These are phyloP conservation scores for Alternaria brassicae DNA, from an alignment of 2,329 filamentous ascomycete genomes.

Conservation along the genomic window DNA sequence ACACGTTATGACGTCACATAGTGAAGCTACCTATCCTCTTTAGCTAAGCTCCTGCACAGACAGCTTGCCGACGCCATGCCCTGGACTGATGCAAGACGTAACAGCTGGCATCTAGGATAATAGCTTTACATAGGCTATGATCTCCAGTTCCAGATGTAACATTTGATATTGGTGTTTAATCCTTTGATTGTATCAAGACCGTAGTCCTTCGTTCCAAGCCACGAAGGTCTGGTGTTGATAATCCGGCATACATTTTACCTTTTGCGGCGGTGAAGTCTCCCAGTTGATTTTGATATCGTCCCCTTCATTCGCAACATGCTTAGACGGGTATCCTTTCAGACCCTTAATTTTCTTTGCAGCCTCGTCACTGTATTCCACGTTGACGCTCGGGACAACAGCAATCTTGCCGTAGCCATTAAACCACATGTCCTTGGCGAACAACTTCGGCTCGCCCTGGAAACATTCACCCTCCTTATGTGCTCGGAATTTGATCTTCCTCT, in stretches of 20 bases:
- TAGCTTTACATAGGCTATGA: not conserved
- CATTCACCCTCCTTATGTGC: slow-evolving; percentile 55
- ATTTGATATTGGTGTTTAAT: not conserved
- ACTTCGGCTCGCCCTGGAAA: slow-evolving; percentile 61
- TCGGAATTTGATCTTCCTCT: slow-evolving; percentile 57
- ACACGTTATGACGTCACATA: no score
- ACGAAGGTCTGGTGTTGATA: slow-evolving; percentile 21
- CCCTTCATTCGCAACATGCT: slow-evolving; percentile 43
- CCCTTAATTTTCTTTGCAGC: slow-evolving; percentile 57
- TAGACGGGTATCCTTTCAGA: slow-evolving; percentile 58
- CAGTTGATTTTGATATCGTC: slow-evolving; percentile 53
- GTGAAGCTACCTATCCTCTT: no score
- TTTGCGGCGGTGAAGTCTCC: slow-evolving; percentile 54
- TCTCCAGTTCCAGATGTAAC: not conserved
- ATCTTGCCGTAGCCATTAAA: slow-evolving; percentile 54
- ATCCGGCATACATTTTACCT: slow-evolving; percentile 58
- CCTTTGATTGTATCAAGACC: not conserved
- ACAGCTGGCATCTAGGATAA: not conserved
- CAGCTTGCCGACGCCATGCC: not conserved
- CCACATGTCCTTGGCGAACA: slow-evolving; percentile 66
- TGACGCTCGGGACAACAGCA: slow-evolving; percentile 64
- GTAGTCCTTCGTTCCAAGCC: slow-evolving; percentile 18
- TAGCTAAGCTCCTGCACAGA: not conserved
- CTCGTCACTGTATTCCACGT: slow-evolving; percentile 62
- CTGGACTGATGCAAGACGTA: not conserved